These are phyloP conservation scores for Talaromyces marneffei DNA, from an alignment of 2,329 filamentous ascomycete species.

Conservation along the genomic window DNA sequence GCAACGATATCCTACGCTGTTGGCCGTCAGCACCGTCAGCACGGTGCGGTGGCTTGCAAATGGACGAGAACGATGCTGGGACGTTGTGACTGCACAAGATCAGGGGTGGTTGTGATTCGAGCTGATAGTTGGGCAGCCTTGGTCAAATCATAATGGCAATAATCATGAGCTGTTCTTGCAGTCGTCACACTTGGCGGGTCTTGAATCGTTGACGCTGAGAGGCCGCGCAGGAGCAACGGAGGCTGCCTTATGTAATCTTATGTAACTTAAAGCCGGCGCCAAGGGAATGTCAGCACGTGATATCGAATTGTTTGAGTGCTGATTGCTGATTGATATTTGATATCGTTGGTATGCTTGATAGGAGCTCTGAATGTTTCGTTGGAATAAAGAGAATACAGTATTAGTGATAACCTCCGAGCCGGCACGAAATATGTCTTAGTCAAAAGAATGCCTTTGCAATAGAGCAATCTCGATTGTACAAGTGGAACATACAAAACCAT, in stretches of 20 bases:
- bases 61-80: background rate
- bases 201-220: constrained; percentile 1
- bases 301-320: background rate
- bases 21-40: background rate
- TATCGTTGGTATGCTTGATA: background rate
- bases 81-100: background rate
- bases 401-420: background rate
- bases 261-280: too few relatives aligned
- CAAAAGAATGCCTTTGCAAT: too few relatives aligned
- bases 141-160: background rate
- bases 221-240: constrained; percentile 3
- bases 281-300: background rate
- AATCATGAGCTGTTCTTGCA: background rate
- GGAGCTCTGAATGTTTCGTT: background rate
- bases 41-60: background rate
- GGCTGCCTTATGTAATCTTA: background rate
- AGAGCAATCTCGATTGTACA: background rate
- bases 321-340: background rate
- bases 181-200: constrained; percentile 8
- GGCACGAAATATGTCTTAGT: background rate
- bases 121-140: background rate
- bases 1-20: background rate
- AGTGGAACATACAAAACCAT: background rate
- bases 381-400: background rate
- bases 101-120: background rate